Conservation (phyloP, 2,329 filamentous ascomycete genomes). For the Phoma herbarum region DNA sequence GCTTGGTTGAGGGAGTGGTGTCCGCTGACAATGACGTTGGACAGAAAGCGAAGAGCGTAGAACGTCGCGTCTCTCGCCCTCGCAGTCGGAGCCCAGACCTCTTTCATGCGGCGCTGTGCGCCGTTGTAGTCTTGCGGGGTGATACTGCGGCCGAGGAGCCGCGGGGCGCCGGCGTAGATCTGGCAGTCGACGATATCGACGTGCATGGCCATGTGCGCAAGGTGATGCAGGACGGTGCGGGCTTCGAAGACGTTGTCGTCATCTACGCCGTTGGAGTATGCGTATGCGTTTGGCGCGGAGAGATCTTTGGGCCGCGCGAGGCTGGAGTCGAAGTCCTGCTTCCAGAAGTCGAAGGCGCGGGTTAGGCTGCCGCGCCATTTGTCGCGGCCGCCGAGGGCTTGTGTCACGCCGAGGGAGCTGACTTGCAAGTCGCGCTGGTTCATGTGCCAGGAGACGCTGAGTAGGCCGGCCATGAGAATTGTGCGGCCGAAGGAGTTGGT, state of each 20-base stretch:
- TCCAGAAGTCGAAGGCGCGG: slow-evolving; percentile 93
- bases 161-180: slow-evolving; percentile 88
- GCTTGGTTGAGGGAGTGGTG: slow-evolving; percentile 51
- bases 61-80: slow-evolving; percentile 90
- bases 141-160: slow-evolving; percentile 85
- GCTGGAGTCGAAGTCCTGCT: slow-evolving; percentile 86
- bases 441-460: slow-evolving; percentile 98
- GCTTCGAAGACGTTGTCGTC: slow-evolving; percentile 85
- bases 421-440: slow-evolving; percentile 95
- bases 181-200: slow-evolving; percentile 98
- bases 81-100: slow-evolving; percentile 87
- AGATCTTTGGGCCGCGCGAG: slow-evolving; percentile 65
- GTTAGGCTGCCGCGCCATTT: slow-evolving; percentile 90
- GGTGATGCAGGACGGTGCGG: slow-evolving; percentile 86
- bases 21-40: slow-evolving; percentile 77
- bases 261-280: slow-evolving; percentile 47
- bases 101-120: slow-evolving; percentile 83
- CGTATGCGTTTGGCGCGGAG: slow-evolving; percentile 40
- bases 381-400: slow-evolving; percentile 83
- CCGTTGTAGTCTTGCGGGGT: slow-evolving; percentile 81
- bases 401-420: slow-evolving; percentile 81
- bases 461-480: slow-evolving; percentile 89
- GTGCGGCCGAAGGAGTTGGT: slow-evolving; percentile 95
- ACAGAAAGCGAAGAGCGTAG: slow-evolving; percentile 88
- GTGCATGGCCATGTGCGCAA: slow-evolving; percentile 98